Percentiles rank a stretch among this genome's conserved stretches.
These are phyloP conservation scores for Boletus vermiculosoides DNA, from an alignment of 768 basidiomycete species.

Conservation along the genomic window DNA sequence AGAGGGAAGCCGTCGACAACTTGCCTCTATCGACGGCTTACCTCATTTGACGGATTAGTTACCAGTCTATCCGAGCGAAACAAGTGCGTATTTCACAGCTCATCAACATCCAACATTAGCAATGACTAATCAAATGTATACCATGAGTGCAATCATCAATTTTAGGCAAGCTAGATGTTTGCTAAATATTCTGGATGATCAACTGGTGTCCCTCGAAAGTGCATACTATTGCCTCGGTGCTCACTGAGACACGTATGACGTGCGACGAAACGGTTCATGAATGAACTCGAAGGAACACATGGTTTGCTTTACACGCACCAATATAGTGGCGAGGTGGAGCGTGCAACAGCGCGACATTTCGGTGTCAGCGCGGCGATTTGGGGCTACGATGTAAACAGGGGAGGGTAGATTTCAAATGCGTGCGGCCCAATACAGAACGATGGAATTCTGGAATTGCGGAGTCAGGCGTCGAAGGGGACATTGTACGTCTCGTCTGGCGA, in stretches of 20 bases:
- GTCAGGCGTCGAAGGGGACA: neutral
- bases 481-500: neutral
- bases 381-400: neutral
- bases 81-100: too few species aligned
- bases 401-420: neutral
- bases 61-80: neutral
- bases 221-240: neutral
- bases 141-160: neutral
- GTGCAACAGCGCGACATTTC: neutral
- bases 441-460: neutral
- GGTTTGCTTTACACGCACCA: neutral
- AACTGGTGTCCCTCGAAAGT: neutral
- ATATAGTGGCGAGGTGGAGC: neutral
- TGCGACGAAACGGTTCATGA: neutral
- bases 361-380: slow-evolving; percentile 3
- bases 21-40: too few species aligned
- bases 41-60: too few species aligned
- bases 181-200: neutral
- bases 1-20: too few species aligned
- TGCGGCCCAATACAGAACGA: neutral
- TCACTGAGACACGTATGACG: neutral
- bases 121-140: neutral
- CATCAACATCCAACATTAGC: neutral
- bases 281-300: neutral
- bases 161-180: neutral